phyloP scores from a whole-genome alignment of 2,329 filamentous ascomycete species.

The Akanthomyces lecanii region DNA sequence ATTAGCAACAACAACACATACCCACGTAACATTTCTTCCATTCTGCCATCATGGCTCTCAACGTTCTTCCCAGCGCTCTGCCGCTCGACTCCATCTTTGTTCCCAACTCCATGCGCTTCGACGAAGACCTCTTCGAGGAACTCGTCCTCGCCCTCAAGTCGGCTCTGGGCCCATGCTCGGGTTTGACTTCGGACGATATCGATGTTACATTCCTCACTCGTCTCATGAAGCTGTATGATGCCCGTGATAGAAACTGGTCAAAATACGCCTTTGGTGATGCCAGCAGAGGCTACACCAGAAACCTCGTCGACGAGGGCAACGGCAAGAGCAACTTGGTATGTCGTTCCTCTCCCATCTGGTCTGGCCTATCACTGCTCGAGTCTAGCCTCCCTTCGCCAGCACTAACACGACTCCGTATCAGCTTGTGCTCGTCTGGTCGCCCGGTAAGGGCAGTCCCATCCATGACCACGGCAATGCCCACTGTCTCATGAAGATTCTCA shows the following conservation, averaged over 20 bases:
- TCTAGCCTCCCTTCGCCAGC: not conserved
- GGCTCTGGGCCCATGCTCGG: constrained; percentile 74
- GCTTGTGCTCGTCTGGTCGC: constrained; percentile 87
- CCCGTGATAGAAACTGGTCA: constrained; percentile 65
- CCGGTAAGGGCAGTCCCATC: constrained; percentile 76
- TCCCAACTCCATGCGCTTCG: constrained; percentile 11
- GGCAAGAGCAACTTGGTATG: constrained; percentile 69
- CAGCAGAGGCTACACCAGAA: constrained; percentile 73
- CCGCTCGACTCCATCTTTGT: constrained; percentile 14
- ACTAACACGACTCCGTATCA: constrained; percentile 32
- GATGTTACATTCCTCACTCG: constrained; percentile 66
- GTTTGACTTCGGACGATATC: constrained; percentile 76
- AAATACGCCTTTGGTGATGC: constrained; percentile 70
- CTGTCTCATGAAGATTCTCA: constrained; percentile 87
- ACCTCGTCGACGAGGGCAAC: constrained; percentile 86
- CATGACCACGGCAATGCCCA: constrained; percentile 88
- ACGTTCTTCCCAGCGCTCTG: constrained; percentile 17
- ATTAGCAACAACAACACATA: constrained; percentile 10
- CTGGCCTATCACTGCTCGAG: not conserved
- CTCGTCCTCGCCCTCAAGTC: constrained; percentile 71
- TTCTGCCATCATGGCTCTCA: constrained; percentile 17
- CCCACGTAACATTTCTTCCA: not conserved
- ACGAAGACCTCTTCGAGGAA: constrained; percentile 55
- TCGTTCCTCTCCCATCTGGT: constrained; percentile 13
- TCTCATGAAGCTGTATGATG: constrained; percentile 72